These are phyloP conservation scores for Phanerodontia chrysosporium DNA, from an alignment of 768 basidiomycete species.

Conservation along the genomic window DNA sequence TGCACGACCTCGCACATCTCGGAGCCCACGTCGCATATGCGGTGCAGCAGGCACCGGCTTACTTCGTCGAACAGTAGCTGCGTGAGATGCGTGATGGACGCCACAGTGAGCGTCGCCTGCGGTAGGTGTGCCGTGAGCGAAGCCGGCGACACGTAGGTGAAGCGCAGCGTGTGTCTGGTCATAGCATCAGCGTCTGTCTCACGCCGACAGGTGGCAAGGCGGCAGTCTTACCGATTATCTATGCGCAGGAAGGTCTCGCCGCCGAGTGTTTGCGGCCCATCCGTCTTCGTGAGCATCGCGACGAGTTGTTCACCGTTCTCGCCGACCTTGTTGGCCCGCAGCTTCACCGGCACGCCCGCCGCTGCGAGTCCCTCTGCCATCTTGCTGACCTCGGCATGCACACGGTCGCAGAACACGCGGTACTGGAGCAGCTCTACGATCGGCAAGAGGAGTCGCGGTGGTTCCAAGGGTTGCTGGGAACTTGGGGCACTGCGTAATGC, in stretches of 20 bases:
- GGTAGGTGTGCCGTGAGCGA: conserved; percentile 73
- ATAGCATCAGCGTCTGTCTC: not conserved
- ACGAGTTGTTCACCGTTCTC: conserved; percentile 63
- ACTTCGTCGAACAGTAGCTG: conserved; percentile 78
- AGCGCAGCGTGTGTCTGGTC: conserved; percentile 63
- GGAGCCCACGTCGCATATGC: conserved; percentile 65
- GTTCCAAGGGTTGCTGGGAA: conserved; percentile 8
- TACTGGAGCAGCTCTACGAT: conserved; percentile 81
- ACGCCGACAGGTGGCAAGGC: not conserved
- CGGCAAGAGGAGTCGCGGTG: conserved; percentile 62
- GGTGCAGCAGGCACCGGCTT: conserved; percentile 60
- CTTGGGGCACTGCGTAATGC: conserved; percentile 18
- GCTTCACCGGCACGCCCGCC: conserved; percentile 51
- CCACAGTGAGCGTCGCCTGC: conserved; percentile 70
- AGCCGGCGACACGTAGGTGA: conserved; percentile 75
- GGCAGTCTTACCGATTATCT: conserved; percentile 49
- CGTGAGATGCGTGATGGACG: conserved; percentile 71
- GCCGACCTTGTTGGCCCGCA: conserved; percentile 61
- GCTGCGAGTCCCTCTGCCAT: conserved; percentile 43
- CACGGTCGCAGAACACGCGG: conserved; percentile 62
- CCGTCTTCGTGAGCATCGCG: conserved; percentile 30
- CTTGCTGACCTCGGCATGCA: conserved; percentile 54
- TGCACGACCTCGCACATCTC: conserved; percentile 44
- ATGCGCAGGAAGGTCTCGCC: conserved; percentile 75
- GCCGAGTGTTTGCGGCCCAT: conserved; percentile 39